Evolutionary conservation across 331 rosid genomes (phyloP), one percentile per base, ranked within the genome.

Genomic region (Rhamnella rubrinervis): DNA sequence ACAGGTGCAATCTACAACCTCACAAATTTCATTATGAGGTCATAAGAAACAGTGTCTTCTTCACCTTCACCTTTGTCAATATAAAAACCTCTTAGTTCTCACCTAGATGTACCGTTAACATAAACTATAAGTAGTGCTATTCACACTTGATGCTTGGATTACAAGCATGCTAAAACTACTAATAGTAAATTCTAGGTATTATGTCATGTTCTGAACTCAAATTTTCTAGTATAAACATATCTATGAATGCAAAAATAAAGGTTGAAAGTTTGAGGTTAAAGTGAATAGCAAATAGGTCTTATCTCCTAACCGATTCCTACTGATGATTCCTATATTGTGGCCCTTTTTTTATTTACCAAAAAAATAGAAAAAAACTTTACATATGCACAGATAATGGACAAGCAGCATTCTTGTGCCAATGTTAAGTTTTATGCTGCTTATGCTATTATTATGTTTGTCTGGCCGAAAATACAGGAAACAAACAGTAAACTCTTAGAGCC

Each of bases 1-100:
- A 55, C 85, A 88, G 96, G 98, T 93, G 79, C 41, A 12, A 25
- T 46, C 61, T 20, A 14, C n/a, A 26, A 41, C 25, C 55, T 66
- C 57, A 20, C 68, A 44, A 31, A 25, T 44, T 64, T 70, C 67
- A 25, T 37, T 49, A 44, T 62, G 18, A 74, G 38, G 70, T 61
- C 56, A 67, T 67, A 15, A 78, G 61, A 63, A 51, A 31, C 16
- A 61, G 41, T 51, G n/a, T 65, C 25, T 31, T 41, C 57, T 59
- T 41, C 35, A 20, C n/a, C 21, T 16, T 59, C 46, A 35, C n/a
- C 14, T 39, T 73, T 59, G 28, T 21, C 23, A 11, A 18, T 23
- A 55, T 53, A 23, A 40, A 40, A 21, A 23, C 50, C 6, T 1
- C 4, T 40, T 7, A 20, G 16, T 11, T 1, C 56, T 14, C 49